A percentile compares a stretch with the other conserved stretches of the same genome.
phyloP scores from a whole-genome alignment of 23 red algal species.

The Chondrus crispus region DNA sequence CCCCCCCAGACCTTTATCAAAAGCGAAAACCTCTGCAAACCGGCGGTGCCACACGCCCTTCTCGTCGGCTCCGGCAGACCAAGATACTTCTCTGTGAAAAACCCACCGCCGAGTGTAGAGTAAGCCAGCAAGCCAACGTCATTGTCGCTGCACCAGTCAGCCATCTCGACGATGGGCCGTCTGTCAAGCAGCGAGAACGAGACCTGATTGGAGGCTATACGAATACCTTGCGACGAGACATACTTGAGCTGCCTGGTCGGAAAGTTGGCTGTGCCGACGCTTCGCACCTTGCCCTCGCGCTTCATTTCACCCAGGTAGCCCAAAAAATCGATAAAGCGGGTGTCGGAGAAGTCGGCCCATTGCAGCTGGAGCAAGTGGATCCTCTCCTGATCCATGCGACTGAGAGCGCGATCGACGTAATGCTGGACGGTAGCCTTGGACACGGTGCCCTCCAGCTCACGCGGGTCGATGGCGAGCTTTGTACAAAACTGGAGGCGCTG shows the following conservation, averaged over 20 bases:
- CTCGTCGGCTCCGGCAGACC: slow-evolving; percentile 43
- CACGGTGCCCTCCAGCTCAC: background rate
- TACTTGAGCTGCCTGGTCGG: slow-evolving; percentile 25
- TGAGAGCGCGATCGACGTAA: slow-evolving; percentile 20
- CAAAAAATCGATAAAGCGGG: slow-evolving; percentile 36
- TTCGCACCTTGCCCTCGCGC: slow-evolving; percentile 33
- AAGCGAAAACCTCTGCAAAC: slow-evolving; percentile 1
- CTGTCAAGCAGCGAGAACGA: slow-evolving; percentile 27
- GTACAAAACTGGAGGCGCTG: slow-evolving; percentile 24
- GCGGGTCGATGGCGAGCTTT: slow-evolving; percentile 16
- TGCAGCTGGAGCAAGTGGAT: slow-evolving; percentile 49
- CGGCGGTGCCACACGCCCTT: background rate
- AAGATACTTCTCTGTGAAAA: slow-evolving; percentile 39
- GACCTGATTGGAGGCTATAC: slow-evolving; percentile 47
- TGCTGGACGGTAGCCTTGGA: slow-evolving; percentile 9
- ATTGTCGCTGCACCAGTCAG: background rate
- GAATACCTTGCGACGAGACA: slow-evolving; percentile 5
- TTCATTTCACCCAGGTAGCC: slow-evolving; percentile 19
- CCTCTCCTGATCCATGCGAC: slow-evolving; percentile 20
- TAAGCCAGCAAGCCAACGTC: slow-evolving; percentile 9
- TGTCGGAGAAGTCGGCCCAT: slow-evolving; percentile 53
- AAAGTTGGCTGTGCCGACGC: slow-evolving; percentile 51
- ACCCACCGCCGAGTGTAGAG: slow-evolving; percentile 10
- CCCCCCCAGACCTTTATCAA: slow-evolving; percentile 46
- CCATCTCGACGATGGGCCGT: slow-evolving; percentile 45